Conservation (phyloP, 768 basidiomycete species). For the Tephrocybe sp. region DNA sequence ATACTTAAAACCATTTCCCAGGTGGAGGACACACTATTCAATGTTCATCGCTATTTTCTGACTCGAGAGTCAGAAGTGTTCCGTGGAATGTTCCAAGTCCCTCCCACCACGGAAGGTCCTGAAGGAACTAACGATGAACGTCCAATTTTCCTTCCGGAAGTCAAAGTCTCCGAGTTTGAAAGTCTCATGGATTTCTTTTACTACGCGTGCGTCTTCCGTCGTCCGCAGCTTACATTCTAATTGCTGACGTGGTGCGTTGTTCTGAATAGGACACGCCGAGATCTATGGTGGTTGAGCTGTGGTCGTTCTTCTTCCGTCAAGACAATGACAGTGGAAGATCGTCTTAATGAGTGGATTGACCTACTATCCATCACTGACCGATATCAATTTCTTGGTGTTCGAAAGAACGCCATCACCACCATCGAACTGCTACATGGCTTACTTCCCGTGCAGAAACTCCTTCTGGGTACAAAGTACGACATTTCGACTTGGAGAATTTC, state of each 20-base stretch:
- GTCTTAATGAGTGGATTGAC: background rate
- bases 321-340: background rate
- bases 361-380: background rate
- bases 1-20: slow-evolving; percentile 12
- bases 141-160: slow-evolving; percentile 32
- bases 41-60: slow-evolving; percentile 40
- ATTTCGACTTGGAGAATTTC: background rate
- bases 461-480: background rate
- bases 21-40: slow-evolving; percentile 34
- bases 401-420: background rate
- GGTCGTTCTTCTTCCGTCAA: too few relatives aligned
- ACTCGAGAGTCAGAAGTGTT: slow-evolving; percentile 38
- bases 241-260: too few relatives aligned
- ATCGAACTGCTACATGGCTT: background rate
- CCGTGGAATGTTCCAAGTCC: slow-evolving; percentile 34
- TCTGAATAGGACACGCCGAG: too few relatives aligned
- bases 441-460: background rate
- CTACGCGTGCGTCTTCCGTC: slow-evolving; percentile 32
- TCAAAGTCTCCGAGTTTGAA: slow-evolving; percentile 34
- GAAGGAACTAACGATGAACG: slow-evolving; percentile 33
- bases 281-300: too few relatives aligned
- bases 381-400: background rate
- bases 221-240: too few relatives aligned
- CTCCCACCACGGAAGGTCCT: slow-evolving; percentile 18
- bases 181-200: slow-evolving; percentile 39